A percentile compares a stretch with the other conserved stretches of the same genome.
Evolutionary conservation across 495 filamentous ascomycete genomes (phyloP).

Genomic region (Lichina pygmaea): DNA sequence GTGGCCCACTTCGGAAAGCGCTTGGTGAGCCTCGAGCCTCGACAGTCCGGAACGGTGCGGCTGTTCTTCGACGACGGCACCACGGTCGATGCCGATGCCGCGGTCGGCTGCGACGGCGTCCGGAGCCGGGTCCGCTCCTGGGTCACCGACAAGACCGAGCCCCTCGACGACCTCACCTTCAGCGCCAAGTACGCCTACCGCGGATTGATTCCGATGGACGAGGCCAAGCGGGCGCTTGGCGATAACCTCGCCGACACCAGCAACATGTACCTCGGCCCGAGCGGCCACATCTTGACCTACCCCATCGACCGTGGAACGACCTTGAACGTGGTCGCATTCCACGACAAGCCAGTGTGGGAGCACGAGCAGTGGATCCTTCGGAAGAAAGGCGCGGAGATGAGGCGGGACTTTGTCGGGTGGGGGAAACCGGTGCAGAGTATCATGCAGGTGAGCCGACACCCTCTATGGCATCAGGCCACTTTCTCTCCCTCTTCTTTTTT

Average conservation of each 20-base stretch:
- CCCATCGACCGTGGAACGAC: slow-evolving; percentile 14
- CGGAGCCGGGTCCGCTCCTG: slow-evolving; percentile 22
- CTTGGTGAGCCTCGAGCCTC: slow-evolving; percentile 7
- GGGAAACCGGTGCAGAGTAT: neutral
- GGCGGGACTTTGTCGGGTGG: slow-evolving; percentile 1
- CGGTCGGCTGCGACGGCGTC: slow-evolving; percentile 32
- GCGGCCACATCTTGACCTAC: slow-evolving; percentile 19
- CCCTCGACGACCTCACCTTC: slow-evolving; percentile 17
- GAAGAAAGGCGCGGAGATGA: neutral
- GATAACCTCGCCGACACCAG: slow-evolving; percentile 14
- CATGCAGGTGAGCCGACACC: neutral
- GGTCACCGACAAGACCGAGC: slow-evolving; percentile 16
- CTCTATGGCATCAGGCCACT: neutral
- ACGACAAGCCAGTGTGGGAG: slow-evolving; percentile 16
- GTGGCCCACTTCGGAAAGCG: slow-evolving; percentile 16
- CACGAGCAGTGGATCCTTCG: neutral
- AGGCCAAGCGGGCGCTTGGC: slow-evolving; percentile 15
- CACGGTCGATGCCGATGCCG: slow-evolving; percentile 21
- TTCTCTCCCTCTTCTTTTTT: neutral
- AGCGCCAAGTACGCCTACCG: slow-evolving; percentile 25
- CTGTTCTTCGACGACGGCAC: slow-evolving; percentile 27
- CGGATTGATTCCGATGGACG: slow-evolving; percentile 22
- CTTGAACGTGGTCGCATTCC: slow-evolving; percentile 23
- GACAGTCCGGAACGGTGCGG: slow-evolving; percentile 8
- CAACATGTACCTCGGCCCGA: slow-evolving; percentile 18